These are phyloP conservation scores for Rutstroemia sp. DNA, from an alignment of 2,329 filamentous ascomycete species.

Conservation along the genomic window DNA sequence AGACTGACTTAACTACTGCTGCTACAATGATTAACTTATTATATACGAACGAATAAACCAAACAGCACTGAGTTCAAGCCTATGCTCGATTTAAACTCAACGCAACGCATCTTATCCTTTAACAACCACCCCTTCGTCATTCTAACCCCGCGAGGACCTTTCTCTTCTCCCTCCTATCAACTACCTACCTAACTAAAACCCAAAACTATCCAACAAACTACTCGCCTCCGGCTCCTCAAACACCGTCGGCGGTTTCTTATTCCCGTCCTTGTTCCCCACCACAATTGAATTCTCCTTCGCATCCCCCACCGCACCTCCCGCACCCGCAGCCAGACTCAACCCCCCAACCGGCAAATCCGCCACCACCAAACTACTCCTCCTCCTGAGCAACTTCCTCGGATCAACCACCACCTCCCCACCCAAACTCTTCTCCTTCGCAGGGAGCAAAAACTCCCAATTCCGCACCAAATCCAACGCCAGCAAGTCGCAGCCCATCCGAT, in stretches of 20 bases:
- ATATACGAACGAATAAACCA: too few relatives aligned
- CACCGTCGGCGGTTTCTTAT: conserved; percentile 59
- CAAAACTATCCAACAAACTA: conserved; percentile 86
- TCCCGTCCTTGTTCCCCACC: background rate
- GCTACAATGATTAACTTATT: too few relatives aligned
- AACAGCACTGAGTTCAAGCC: too few relatives aligned
- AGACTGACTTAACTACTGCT: too few relatives aligned
- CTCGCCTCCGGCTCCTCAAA: conserved; percentile 91
- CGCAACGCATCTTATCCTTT: too few relatives aligned
- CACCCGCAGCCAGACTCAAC: conserved; percentile 37
- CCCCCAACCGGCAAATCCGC: conserved; percentile 56
- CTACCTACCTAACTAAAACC: conserved; percentile 50
- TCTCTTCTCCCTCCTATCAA: background rate
- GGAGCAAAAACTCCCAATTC: conserved; percentile 73
- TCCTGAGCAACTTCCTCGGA: conserved; percentile 53
- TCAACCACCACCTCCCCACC: conserved; percentile 21
- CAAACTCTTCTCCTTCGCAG: conserved; percentile 36
- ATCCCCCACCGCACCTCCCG: conserved; percentile 23
- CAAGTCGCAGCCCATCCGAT: conserved; percentile 88
- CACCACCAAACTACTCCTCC: conserved; percentile 72
- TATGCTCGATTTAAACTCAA: too few relatives aligned
- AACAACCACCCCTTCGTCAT: too few relatives aligned
- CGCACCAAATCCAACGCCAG: conserved; percentile 75
- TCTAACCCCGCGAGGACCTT: too few relatives aligned
- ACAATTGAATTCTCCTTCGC: background rate